Base-by-base conservation (phyloP, 78 protist species). In the Ministeria vibrans region DNA sequence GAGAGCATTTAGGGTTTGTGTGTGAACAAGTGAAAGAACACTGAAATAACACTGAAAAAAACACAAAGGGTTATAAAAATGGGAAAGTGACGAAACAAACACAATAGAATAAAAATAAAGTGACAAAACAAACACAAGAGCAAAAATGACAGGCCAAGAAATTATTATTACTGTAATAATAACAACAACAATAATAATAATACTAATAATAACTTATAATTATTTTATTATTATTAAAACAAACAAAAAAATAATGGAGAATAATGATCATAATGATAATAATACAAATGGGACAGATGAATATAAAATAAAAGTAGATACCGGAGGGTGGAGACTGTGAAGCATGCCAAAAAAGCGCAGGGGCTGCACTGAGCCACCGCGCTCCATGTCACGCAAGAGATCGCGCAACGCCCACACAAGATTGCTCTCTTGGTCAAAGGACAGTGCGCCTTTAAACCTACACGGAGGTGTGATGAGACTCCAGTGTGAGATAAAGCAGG, bases 221-320 rank as follows among this genome's bases (percentile, higher is more conserved):
- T 13, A 70, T 20, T 4, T 13, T 20, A 78, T 77, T 25, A 53
- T 27, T 32, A 25, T 42, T 73, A 80, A 80, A 51, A 79, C 79
- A 45, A 61, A 22, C 75, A 68, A 55, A 6, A 49, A 39, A 25
- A 63, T 25, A 25, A 62, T 44, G 30, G 6, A 63, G 5, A 20
- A 73, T n/a, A 22, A 78, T 59, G 34, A 32, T 28, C 1, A 62
- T 59, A 62, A 51, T 23, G 6, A 20, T 15, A 44, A 66, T 75
- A 3, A 64, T 66, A 59, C 30, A 1, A 13, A 74, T 44, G 30
- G 62, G n/a, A 38, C 2, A 38, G 27, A 61, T 36, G 34, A 41
- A 39, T 43, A 80, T 11, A 62, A 66, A 36, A 39, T 34, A 20
- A 39, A 80, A 1, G 43, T 41, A 20, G 45, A 62, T 44, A 28